A percentile compares a stretch with the other conserved stretches of the same genome.
phyloP scores from a whole-genome alignment of 2,329 filamentous ascomycete genomes.

The Canariomyces notabilis region DNA sequence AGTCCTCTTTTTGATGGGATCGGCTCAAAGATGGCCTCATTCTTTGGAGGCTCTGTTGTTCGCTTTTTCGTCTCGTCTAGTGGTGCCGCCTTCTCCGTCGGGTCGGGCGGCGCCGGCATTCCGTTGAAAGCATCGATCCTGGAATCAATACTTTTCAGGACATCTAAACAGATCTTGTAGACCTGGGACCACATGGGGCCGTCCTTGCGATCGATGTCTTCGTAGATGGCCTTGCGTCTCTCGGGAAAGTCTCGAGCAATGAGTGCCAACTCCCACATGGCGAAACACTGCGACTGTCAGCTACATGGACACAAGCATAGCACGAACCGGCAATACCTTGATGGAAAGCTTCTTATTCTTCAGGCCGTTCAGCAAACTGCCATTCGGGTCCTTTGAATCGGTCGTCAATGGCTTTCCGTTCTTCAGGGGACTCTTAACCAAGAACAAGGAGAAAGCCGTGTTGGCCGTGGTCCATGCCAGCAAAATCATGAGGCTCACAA shows the following conservation, averaged over 20 bases:
- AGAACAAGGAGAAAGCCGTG: constrained; percentile 71
- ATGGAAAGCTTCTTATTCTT: constrained; percentile 77
- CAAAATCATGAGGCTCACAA: constrained; percentile 62
- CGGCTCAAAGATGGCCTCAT: constrained; percentile 43
- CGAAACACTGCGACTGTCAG: constrained; percentile 58
- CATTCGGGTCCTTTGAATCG: constrained; percentile 86
- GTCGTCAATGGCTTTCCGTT: constrained; percentile 76
- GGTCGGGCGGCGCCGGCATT: constrained; percentile 28
- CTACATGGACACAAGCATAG: neutral
- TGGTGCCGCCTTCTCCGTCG: constrained; percentile 26
- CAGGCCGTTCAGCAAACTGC: constrained; percentile 77
- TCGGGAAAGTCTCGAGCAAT: constrained; percentile 70
- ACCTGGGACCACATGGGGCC: constrained; percentile 80
- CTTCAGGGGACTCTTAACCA: constrained; percentile 77
- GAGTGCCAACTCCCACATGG: constrained; percentile 83
- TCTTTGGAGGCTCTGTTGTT: constrained; percentile 37
- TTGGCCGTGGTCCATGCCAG: constrained; percentile 75
- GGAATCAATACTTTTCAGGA: constrained; percentile 61
- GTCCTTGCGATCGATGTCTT: constrained; percentile 77
- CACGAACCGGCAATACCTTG: constrained; percentile 46
- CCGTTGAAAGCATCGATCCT: constrained; percentile 59
- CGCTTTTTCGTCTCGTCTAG: constrained; percentile 29
- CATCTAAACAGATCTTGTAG: constrained; percentile 61
- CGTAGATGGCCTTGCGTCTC: constrained; percentile 77
- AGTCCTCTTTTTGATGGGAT: constrained; percentile 35